Base-by-base conservation (phyloP, 768 basidiomycete genomes). In the Mycena polygramma region DNA sequence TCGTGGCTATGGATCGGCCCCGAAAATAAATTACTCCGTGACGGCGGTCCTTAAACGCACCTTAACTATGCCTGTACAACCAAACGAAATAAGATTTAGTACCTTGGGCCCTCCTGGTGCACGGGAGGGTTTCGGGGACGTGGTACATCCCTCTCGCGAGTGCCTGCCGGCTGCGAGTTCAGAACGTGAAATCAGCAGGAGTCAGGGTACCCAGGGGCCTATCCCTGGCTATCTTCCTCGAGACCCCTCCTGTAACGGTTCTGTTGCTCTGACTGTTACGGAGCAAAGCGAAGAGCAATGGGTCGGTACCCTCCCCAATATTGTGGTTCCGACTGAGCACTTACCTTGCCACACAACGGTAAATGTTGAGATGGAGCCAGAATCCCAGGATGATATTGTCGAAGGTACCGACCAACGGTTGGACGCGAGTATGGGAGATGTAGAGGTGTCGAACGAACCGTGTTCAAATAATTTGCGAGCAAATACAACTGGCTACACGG, bases 171-270 rank as follows among this genome's bases (percentile, higher is more conserved):
- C n/a, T n/a, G n/a, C n/a, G n/a, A 60, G 59, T 60, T 49, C 59
- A 58, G 43, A 58, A 43, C 41, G 39, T 37, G 59, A 52, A 52
- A 51, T 41, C 60, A 49, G 60, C 48, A 52, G 60, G 60, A 49
- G 51, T 52, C 51, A 52, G 60, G 60, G 60, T 37, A 51, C 45
- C 48, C 49, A n/a, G 46, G 60, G 60, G 60, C 60, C 60, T 62
- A 62, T 37, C 49, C 60, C 60, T 62, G 51, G 49, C 49, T n/a
- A 51, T 14, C 20, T 7, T 7, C n/a, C 15, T 9, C n/a, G 54
- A 7, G 54, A 20, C 54, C 54, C 54, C 14, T 55, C 36, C 10
- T 55, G 54, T 39, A 55, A 39, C 36, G 17, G 54, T 55, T 45
- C 43, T 45, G 43, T 45, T 45, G 43, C 43, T 45, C 43, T 45